Percentiles rank a stretch among this genome's conserved stretches.
Evolutionary conservation across 345 rosid species (phyloP).

Genomic region (Dipteronia dyeriana): DNA sequence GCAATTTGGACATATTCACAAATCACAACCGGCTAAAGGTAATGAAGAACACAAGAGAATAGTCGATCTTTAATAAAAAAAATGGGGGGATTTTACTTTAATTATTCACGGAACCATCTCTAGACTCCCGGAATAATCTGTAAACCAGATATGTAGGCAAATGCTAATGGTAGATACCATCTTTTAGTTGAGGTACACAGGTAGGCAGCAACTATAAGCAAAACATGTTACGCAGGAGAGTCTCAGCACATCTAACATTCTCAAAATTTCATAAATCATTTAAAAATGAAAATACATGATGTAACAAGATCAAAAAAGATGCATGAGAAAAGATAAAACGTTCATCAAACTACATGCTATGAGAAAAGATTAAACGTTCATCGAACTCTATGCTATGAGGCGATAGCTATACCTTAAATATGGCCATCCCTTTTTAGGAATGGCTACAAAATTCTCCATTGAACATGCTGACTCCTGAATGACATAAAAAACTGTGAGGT

Average conservation of each 20-base stretch:
- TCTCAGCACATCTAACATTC: background rate
- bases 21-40: background rate
- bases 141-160: background rate
- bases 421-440: conserved; percentile 58
- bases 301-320: background rate
- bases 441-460: conserved; percentile 46
- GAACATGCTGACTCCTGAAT: conserved; percentile 55
- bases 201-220: background rate
- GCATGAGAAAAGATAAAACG: background rate
- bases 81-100: no score
- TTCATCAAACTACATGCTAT: background rate
- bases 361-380: background rate
- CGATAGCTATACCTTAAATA: conserved; percentile 39
- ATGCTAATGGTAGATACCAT: background rate
- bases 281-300: background rate
- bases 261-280: background rate
- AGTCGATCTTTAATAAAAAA: background rate
- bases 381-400: background rate
- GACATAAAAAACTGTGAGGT: conserved; percentile 16
- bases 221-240: background rate
- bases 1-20: background rate
- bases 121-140: no score
- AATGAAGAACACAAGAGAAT: background rate
- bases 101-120: background rate
- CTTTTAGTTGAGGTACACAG: background rate